A percentile compares a stretch with the other conserved stretches of the same genome.
Conservation (phyloP, 495 filamentous ascomycete genomes). For the Rostrohypoxylon terebratum region DNA sequence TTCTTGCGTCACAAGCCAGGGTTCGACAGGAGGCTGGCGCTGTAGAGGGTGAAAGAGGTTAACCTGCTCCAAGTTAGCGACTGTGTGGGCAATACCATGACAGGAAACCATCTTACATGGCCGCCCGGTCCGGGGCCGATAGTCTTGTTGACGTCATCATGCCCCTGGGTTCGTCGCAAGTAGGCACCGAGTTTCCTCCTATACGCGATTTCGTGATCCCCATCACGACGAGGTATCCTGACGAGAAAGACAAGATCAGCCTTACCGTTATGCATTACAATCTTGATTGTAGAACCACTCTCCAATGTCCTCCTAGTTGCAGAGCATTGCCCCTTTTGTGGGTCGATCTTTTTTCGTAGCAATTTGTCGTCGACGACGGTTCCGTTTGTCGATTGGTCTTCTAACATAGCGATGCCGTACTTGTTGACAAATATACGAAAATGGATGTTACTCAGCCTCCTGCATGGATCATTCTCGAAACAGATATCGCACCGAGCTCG, state of each 20-base stretch:
- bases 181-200: constrained; percentile 69
- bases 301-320: constrained; percentile 69
- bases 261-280: constrained; percentile 65
- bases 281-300: constrained; percentile 76
- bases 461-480: constrained; percentile 67
- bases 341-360: constrained; percentile 59
- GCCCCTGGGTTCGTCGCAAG: constrained; percentile 46
- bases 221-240: constrained; percentile 79
- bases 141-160: constrained; percentile 51
- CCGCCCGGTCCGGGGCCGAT: constrained; percentile 62
- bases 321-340: constrained; percentile 45
- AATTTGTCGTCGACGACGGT: constrained; percentile 81
- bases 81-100: not conserved
- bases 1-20: constrained; percentile 21
- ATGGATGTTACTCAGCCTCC: constrained; percentile 85
- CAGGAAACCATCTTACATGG: constrained; percentile 50
- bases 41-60: constrained; percentile 44
- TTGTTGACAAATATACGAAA: constrained; percentile 90
- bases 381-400: constrained; percentile 93
- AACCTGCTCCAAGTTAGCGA: constrained; percentile 41
- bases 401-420: constrained; percentile 84
- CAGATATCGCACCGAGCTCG: constrained; percentile 76
- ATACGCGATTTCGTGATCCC: constrained; percentile 66
- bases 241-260: constrained; percentile 81
- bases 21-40: constrained; percentile 2